Evolutionary conservation across 208 protist genomes (phyloP), one percentile per base, ranked within the genome.

Genomic region (Kentomonas sorsogonicus): DNA sequence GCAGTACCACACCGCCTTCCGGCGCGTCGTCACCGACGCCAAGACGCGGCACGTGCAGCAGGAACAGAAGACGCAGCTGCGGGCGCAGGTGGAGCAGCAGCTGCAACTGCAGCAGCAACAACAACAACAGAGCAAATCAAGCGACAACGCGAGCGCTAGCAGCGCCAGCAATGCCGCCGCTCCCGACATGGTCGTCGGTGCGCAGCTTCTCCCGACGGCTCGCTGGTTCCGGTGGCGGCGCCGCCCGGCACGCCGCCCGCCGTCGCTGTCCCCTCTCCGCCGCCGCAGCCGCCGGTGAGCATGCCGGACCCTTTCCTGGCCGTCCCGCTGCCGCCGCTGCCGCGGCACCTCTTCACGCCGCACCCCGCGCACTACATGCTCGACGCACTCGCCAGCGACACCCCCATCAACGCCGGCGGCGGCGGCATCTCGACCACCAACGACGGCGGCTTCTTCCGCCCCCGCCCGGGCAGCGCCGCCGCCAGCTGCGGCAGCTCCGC

Each of bases 1-100:
- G 27, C 76, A 88, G 43, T 93, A 81, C 34, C 80, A 87, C 46
- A 65, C 62, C 18, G 65, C 72, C 18, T 67, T 54, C 53, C 74
- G 80, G 29, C 63, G 72, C 29, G 62, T 68, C 16, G 23, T 57
- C 11, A 39, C 56, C 4, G 29, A 41, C 29, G 39, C 43, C 15
- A 54, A 69, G 22, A 50, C 20, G 26, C 36, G 58, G 34, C n/a
- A 43, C 3, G 25, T 16, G 50, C 26, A 7, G 13, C 7, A 20
- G 22, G 4, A 10, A 16, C 5, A 50, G 36, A 5, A 25, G 20
- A 52, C 4, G 20, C 25, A 27, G 23, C 25, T 34, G 7, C 22
- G 63, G 13, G 60, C 69, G 10, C 40, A 60, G 34, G 39, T 44
- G 7, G 62, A 74, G 22, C 38, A 68, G 15, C 29, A 67, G 16